These are phyloP conservation scores for Alnus rubra DNA, from an alignment of 306 rosid species.

Conservation along the genomic window DNA sequence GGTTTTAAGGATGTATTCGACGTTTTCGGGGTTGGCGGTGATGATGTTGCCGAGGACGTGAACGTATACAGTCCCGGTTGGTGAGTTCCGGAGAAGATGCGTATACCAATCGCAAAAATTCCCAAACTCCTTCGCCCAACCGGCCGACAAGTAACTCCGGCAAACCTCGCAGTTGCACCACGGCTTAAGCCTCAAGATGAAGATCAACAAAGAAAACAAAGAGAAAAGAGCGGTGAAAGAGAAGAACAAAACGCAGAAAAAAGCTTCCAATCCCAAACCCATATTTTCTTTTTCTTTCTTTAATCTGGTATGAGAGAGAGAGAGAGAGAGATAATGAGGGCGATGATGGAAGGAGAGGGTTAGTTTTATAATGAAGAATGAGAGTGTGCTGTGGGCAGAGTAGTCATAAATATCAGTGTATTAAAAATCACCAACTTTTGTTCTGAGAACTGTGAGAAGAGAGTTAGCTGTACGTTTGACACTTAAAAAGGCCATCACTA, in stretches of 20 bases:
- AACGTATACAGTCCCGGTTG: slow-evolving; percentile 55
- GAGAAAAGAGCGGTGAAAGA: slow-evolving; percentile 61
- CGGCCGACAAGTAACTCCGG: slow-evolving; percentile 41
- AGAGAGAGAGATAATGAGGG: background rate
- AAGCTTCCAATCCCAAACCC: background rate
- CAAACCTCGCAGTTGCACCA: slow-evolving; percentile 80
- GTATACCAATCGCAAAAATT: slow-evolving; percentile 83
- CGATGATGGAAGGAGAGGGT: background rate
- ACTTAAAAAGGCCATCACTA: slow-evolving; percentile 33
- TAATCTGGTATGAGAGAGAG: background rate
- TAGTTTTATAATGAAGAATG: slow-evolving; percentile 34
- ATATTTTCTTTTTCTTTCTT: background rate
- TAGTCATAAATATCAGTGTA: background rate
- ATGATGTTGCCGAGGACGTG: slow-evolving; percentile 69
- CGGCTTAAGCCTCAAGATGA: slow-evolving; percentile 52
- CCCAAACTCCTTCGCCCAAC: slow-evolving; percentile 41
- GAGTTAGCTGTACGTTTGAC: background rate
- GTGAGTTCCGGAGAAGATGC: slow-evolving; percentile 58
- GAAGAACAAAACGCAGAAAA: slow-evolving; percentile 50
- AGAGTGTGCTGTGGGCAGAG: slow-evolving; percentile 4
- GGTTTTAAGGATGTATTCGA: slow-evolving; percentile 69
- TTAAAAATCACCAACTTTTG: background rate
- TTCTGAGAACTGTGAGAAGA: background rate
- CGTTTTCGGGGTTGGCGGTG: slow-evolving; percentile 72
- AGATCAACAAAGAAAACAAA: slow-evolving; percentile 53